A percentile compares a stretch with the other conserved stretches of the same genome.
These are phyloP conservation scores for Ballota nigra DNA, from an alignment of 257 asterid species.

Conservation along the genomic window DNA sequence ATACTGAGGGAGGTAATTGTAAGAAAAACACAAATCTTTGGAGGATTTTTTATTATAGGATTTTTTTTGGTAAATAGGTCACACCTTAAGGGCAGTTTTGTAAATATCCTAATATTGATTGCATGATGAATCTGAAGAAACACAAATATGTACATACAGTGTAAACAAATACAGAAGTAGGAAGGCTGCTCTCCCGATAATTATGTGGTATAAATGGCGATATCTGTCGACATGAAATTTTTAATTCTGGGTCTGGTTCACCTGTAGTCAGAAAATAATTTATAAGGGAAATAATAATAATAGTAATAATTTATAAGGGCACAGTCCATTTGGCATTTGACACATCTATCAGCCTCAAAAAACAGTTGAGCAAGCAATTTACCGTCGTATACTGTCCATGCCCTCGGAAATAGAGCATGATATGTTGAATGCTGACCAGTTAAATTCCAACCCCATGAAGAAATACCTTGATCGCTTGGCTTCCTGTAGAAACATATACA, in stretches of 20 bases:
- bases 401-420: constrained; percentile 96
- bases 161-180: constrained; percentile 92
- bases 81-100: neutral
- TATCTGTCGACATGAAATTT: constrained; percentile 93
- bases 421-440: constrained; percentile 96
- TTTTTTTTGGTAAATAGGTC: neutral
- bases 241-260: constrained; percentile 97
- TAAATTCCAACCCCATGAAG: constrained; percentile 99
- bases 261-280: constrained; percentile 47
- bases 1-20: neutral
- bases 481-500: constrained; percentile 47
- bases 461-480: constrained; percentile 81
- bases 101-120: neutral
- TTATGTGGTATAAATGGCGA: constrained; percentile 98
- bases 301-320: neutral
- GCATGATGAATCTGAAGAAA: neutral
- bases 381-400: constrained; percentile 99
- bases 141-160: constrained; percentile 54
- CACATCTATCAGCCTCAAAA: constrained; percentile 5
- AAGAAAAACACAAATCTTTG: neutral
- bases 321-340: constrained; percentile 5
- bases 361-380: constrained; percentile 16
- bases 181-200: constrained; percentile 98
- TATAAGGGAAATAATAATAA: neutral
- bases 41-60: neutral